Evolutionary conservation across 768 basidiomycete species (phyloP).

Genomic region (Lactifluus piperatus): DNA sequence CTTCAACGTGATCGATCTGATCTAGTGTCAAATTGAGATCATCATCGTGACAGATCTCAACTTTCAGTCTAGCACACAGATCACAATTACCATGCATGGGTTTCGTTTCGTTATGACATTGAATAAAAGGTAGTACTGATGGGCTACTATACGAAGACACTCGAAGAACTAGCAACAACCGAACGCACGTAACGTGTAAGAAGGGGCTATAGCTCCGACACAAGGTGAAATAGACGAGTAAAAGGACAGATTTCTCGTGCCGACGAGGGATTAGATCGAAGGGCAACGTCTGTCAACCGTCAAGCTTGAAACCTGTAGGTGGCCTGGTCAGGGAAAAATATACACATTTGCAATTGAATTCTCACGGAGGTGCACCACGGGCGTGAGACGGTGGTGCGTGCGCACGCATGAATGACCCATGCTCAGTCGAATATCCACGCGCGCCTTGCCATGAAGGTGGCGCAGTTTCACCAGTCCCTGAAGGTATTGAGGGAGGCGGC

Average conservation of each 20-base stretch:
- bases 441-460: conserved; percentile 3
- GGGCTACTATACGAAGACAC: conserved; percentile 1
- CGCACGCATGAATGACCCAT: conserved; percentile 15
- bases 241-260: background rate
- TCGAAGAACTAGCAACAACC: background rate
- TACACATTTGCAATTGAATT: background rate
- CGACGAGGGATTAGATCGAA: background rate
- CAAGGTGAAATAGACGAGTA: background rate
- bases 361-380: conserved; percentile 14
- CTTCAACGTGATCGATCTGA: conserved; percentile 8
- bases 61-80: background rate
- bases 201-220: background rate
- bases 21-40: conserved; percentile 4
- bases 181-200: background rate
- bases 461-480: conserved; percentile 2
- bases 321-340: background rate
- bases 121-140: background rate
- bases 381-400: conserved; percentile 12
- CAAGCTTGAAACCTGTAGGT: conserved; percentile 9
- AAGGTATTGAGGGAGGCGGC: conserved; percentile 11
- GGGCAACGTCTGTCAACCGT: background rate
- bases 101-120: conserved; percentile 1
- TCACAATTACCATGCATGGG: background rate
- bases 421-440: conserved; percentile 11
- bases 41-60: conserved; percentile 6